phyloP scores from a whole-genome alignment of 2,329 filamentous ascomycete species.

The Calonectria montana region DNA sequence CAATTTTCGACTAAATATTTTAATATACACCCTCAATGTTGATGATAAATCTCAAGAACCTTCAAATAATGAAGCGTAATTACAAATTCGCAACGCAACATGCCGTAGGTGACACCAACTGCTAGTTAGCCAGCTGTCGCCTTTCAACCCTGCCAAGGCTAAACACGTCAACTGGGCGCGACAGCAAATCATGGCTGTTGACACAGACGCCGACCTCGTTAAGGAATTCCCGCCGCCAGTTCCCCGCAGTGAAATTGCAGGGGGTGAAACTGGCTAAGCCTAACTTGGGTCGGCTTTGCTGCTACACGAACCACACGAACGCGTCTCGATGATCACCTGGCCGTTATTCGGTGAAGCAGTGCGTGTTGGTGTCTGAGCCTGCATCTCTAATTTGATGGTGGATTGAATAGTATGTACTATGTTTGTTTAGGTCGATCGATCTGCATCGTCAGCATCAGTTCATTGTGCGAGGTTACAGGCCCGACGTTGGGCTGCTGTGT shows the following conservation, averaged over 20 bases:
- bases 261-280: neutral
- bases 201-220: neutral
- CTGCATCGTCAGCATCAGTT: neutral
- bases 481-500: neutral
- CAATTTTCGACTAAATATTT: too few relatives aligned
- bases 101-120: too few relatives aligned
- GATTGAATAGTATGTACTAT: neutral
- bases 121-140: too few relatives aligned
- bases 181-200: neutral
- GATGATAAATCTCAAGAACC: too few relatives aligned
- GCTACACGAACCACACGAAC: neutral
- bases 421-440: neutral
- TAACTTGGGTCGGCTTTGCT: neutral
- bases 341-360: neutral
- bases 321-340: neutral
- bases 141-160: too few relatives aligned
- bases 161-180: neutral
- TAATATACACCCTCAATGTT: too few relatives aligned
- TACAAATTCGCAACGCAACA: too few relatives aligned
- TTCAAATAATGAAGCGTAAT: too few relatives aligned
- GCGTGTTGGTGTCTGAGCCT: neutral
- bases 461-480: neutral
- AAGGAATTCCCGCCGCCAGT: neutral
- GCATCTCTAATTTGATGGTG: neutral
- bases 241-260: neutral